Conservation (phyloP, 768 basidiomycete genomes). For the Termitomyces sp. region DNA sequence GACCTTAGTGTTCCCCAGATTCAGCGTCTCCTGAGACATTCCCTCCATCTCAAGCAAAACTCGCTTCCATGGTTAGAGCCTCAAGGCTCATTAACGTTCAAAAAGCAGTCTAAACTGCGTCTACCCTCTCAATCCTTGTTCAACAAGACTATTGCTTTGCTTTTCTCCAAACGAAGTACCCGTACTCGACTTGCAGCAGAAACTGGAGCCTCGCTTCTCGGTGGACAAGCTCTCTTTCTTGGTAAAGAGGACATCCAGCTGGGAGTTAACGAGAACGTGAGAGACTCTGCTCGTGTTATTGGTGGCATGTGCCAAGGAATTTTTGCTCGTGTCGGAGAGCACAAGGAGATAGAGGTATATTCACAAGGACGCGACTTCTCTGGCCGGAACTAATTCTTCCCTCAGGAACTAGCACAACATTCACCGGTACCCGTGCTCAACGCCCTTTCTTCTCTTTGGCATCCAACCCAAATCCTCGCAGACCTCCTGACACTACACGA, state of each 20-base stretch:
- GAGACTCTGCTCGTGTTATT: constrained; percentile 85
- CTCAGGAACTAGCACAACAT: constrained; percentile 81
- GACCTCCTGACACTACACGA: constrained; percentile 90
- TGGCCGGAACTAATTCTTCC: constrained; percentile 1
- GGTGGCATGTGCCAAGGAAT: constrained; percentile 96
- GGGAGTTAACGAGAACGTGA: constrained; percentile 85
- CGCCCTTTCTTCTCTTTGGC: constrained; percentile 93
- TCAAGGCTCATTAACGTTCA: constrained; percentile 29
- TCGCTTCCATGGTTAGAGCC: constrained; percentile 68
- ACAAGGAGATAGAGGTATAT: constrained; percentile 85
- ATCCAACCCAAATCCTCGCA: constrained; percentile 93
- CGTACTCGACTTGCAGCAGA: constrained; percentile 88
- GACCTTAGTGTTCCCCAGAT: constrained; percentile 81
- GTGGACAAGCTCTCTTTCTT: constrained; percentile 87
- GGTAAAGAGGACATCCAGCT: constrained; percentile 90
- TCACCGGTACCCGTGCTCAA: constrained; percentile 94
- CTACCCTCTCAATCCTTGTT: constrained; percentile 72
- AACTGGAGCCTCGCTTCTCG: constrained; percentile 71
- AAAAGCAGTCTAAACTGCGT: constrained; percentile 33
- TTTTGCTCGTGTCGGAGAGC: constrained; percentile 92
- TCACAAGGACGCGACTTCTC: neutral
- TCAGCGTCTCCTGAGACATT: constrained; percentile 52
- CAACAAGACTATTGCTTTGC: constrained; percentile 79
- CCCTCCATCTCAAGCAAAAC: constrained; percentile 56
- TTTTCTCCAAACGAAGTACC: constrained; percentile 93